These are phyloP conservation scores for Lactifluus pinguis DNA, from an alignment of 768 basidiomycete genomes.

Conservation along the genomic window DNA sequence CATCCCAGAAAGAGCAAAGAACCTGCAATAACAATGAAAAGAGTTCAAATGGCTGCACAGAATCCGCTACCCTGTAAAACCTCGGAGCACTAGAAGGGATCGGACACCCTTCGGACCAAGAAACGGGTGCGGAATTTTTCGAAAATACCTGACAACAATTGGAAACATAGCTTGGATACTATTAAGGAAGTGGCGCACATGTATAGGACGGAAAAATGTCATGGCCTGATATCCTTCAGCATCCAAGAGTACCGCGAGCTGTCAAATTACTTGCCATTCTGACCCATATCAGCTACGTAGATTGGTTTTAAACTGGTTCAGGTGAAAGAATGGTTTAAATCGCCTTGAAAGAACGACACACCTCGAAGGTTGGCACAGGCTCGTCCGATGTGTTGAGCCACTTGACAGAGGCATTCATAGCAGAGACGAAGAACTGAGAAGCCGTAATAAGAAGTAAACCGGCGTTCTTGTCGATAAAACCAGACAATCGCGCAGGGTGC, in stretches of 20 bases:
- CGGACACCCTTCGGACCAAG: constrained; percentile 65
- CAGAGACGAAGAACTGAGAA: constrained; percentile 50
- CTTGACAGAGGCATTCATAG: constrained; percentile 59
- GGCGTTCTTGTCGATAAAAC: constrained; percentile 31
- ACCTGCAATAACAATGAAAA: constrained; percentile 32
- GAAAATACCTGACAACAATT: constrained; percentile 27
- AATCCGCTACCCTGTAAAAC: constrained; percentile 45
- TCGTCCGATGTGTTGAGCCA: constrained; percentile 46
- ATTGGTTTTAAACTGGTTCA: neutral
- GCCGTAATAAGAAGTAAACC: constrained; percentile 56
- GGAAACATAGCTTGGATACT: neutral
- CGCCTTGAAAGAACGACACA: constrained; percentile 21
- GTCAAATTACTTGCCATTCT: constrained; percentile 41
- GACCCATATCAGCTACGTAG: constrained; percentile 40
- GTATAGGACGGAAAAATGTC: constrained; percentile 44
- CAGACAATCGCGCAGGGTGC: neutral
- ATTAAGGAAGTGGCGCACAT: constrained; percentile 28
- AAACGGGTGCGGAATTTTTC: constrained; percentile 46
- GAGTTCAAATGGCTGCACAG: no score
- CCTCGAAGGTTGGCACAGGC: constrained; percentile 51
- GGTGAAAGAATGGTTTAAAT: neutral
- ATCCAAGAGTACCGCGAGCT: constrained; percentile 1
- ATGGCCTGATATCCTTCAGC: constrained; percentile 31
- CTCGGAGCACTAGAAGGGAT: constrained; percentile 44
- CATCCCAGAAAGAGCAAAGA: constrained; percentile 60